phyloP scores from a whole-genome alignment of 768 basidiomycete species.

The Rhizopogon sp. region DNA sequence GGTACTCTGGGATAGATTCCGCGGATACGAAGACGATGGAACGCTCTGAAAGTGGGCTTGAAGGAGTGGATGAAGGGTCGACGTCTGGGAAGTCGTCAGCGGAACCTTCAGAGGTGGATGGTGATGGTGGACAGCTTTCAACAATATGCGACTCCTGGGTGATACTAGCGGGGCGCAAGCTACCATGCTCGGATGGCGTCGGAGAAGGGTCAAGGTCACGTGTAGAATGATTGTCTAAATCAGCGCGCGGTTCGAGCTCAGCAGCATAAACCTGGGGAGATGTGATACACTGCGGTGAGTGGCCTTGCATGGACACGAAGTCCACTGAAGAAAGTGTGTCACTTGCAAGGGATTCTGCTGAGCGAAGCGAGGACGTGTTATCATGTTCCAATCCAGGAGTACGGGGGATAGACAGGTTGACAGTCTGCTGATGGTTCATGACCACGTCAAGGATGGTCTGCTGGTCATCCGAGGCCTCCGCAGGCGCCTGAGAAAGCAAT shows the following conservation, averaged over 20 bases:
- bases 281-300: neutral
- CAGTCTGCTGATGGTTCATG: neutral
- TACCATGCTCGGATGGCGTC: constrained; percentile 25
- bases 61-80: neutral
- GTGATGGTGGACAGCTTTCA: neutral
- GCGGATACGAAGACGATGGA: constrained; percentile 26
- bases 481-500: neutral
- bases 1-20: constrained; percentile 24
- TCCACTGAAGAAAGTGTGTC: neutral
- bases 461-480: neutral
- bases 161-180: neutral
- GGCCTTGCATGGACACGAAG: neutral
- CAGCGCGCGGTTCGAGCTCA: neutral
- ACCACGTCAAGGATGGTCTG: neutral
- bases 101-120: neutral
- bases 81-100: neutral
- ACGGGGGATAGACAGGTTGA: too few species aligned
- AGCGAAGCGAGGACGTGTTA: neutral
- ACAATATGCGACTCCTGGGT: neutral
- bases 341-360: neutral
- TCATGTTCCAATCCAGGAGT: neutral
- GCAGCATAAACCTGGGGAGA: neutral
- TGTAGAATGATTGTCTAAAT: neutral
- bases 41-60: constrained; percentile 10
- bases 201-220: constrained; percentile 12